Base-by-base conservation (phyloP, 495 filamentous ascomycete genomes). In the Oidiodendron maius region DNA sequence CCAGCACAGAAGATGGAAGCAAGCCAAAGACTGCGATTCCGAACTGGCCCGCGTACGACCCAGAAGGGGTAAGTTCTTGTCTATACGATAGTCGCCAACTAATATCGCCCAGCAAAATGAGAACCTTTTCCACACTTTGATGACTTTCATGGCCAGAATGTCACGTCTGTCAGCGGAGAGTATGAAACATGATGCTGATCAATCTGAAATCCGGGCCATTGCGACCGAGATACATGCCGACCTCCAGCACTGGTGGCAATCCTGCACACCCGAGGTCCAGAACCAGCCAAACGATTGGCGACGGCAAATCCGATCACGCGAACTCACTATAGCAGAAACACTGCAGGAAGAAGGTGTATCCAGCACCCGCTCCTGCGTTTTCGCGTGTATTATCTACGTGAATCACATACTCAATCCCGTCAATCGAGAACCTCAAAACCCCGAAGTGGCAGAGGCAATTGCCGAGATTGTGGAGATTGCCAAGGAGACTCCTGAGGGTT, bases 301-400 rank as follows among this genome's bases (percentile, higher is more conserved):
- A 34, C 45, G 56, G 34, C 44, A 46, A 32, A 16, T 30, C n/a
- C 52, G 56, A 36, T 48, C 42, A 15, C 40, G 30, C 16, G 56
- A 59, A 34, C 46, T 59, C 5, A 56, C 56, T 3, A 45, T 59
- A 11, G 21, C 52, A 11, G 56, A 59, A 38, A 59, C 56, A 5
- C 48, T 59, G 3, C 48, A 55, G 20, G 48, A 48, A 35, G 56
- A 59, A 32, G 43, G 44, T 13, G 47, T 52, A n/a, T 59, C 56
- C 18, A 59, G 56, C 32, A 55, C 56, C 2, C 52, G 48, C 37
- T 46, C 49, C 1, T 52, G 48, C 23, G 30, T 55, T 44, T 36
- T 42, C 13, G 56, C 48, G 10, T 59, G 56, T 22, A 40, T 56
- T n/a, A 56, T 59, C 18, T 59, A 55, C 38, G 41, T 56, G 1